A percentile compares a stretch with the other conserved stretches of the same genome.
These are phyloP conservation scores for Posidonia australis DNA, from an alignment of 106 monocot species.

Conservation along the genomic window DNA sequence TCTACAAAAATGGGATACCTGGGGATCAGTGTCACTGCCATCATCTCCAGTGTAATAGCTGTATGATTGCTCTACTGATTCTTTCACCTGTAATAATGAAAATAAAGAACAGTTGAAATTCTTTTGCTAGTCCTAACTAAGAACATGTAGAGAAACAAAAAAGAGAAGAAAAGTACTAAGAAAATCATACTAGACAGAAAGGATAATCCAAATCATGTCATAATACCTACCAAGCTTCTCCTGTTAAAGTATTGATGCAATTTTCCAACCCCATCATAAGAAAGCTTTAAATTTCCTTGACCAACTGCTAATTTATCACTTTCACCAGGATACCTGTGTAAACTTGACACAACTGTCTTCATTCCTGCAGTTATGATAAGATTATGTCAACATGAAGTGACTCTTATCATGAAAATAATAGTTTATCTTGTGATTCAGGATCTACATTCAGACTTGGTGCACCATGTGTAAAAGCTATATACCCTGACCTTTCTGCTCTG, in stretches of 20 bases:
- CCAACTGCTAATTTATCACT: constrained; percentile 35
- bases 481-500: constrained; percentile 34
- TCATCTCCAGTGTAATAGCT: constrained; percentile 63
- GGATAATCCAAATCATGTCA: not conserved
- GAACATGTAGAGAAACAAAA: not conserved
- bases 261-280: constrained; percentile 42
- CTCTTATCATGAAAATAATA: not conserved
- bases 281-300: constrained; percentile 68
- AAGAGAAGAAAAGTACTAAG: not conserved
- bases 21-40: constrained; percentile 55
- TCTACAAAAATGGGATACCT: constrained; percentile 31
- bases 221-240: constrained; percentile 45
- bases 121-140: not conserved
- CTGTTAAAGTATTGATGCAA: constrained; percentile 45
- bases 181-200: not conserved
- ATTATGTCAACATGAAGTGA: not conserved
- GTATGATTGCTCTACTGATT: constrained; percentile 48
- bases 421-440: not conserved
- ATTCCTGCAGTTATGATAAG: constrained; percentile 3
- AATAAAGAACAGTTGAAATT: not conserved
- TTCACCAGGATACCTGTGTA: constrained; percentile 22
- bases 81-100: constrained; percentile 40
- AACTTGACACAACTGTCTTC: constrained; percentile 28
- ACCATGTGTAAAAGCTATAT: not conserved
- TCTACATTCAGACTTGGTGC: not conserved